Base-by-base conservation (phyloP, 179 eudicot species). In the Sideroxylon spinosum region DNA sequence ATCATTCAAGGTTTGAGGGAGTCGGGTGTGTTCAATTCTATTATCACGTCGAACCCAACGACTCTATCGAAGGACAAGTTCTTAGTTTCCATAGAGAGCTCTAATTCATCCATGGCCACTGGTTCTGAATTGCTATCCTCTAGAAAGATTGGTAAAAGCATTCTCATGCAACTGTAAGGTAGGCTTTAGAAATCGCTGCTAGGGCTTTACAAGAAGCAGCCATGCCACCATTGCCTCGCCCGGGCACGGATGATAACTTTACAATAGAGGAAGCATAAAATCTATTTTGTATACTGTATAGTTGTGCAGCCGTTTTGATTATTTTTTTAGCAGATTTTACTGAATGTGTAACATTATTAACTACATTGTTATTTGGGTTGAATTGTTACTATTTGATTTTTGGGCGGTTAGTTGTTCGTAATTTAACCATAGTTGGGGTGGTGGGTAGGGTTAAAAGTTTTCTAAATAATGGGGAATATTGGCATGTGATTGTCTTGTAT, bases 1-100 rank as follows among this genome's bases (percentile, higher is more conserved):
- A 91, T 93, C 67, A 80, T 93, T 81, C 94, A 91, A 82, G 91
- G 96, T 60, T 84, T 93, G 83, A 87, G 91, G 80, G 97, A 93
- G 66, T 85, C 92, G 10, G 94, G 92, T 49, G 82, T 91, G 32
- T 91, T 91, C 75, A 82, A 78, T 78, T 85, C 92, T 29, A 70
- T 90, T 14, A 86, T 93, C 63, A 85, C 86, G 49, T 88, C 95
- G 32, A 91, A 90, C 44, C 86, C 89, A 37, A 79, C 82, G 71
- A 78, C 85, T 22, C 79, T 76, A 73, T 74, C 88, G 10, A 82
- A 86, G 81, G 92, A 89, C 75, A 89, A 86, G 14, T 85, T 89
- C 74, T 81, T 85, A 68, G 85, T 90, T 53, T 84, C 97, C n/a
- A 75, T 87, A 5, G 86, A 76, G 78, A 85, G 84, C 63, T 82